Percentiles rank a stretch among this genome's conserved stretches.
These are phyloP conservation scores for Colletotrichum endophyticum DNA, from an alignment of 2,329 filamentous ascomycete genomes.

Conservation along the genomic window DNA sequence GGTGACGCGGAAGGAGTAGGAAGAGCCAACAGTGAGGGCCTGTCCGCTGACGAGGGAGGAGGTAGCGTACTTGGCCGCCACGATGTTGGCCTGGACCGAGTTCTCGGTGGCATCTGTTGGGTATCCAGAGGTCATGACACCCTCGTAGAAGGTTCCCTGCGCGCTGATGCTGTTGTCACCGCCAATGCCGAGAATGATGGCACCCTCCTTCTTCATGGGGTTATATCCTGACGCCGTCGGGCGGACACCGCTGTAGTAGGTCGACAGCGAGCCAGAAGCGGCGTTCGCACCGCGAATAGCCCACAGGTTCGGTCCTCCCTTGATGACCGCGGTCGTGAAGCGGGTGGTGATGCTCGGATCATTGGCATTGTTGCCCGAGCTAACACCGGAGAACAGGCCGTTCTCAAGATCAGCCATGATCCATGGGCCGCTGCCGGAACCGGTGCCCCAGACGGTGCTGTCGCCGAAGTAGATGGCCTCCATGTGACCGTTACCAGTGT, in stretches of 20 bases:
- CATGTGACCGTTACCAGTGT: conserved; percentile 70
- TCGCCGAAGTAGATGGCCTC: conserved; percentile 71
- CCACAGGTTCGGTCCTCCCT: conserved; percentile 62
- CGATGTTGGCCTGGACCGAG: conserved; percentile 64
- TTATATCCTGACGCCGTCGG: conserved; percentile 60
- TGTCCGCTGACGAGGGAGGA: conserved; percentile 51
- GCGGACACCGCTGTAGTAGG: conserved; percentile 62
- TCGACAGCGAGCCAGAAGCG: conserved; percentile 57
- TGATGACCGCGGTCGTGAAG: conserved; percentile 62
- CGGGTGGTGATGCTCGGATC: conserved; percentile 58
- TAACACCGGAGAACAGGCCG: conserved; percentile 64
- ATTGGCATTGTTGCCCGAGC: conserved; percentile 48
- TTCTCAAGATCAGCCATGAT: conserved; percentile 74
- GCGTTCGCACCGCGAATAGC: conserved; percentile 64
- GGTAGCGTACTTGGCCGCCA: conserved; percentile 60
- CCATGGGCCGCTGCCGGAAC: conserved; percentile 66
- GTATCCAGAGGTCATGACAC: conserved; percentile 67
- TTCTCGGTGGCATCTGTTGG: conserved; percentile 64
- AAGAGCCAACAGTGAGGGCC: conserved; percentile 50
- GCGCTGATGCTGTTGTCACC: conserved; percentile 66
- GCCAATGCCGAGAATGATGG: conserved; percentile 74
- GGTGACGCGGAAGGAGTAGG: conserved; percentile 59
- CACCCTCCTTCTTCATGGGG: conserved; percentile 68
- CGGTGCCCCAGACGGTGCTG: conserved; percentile 58
- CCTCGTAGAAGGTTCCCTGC: conserved; percentile 70